Base-by-base conservation (phyloP, 352 stramenopile species). In the Blastocystis sp. region DNA sequence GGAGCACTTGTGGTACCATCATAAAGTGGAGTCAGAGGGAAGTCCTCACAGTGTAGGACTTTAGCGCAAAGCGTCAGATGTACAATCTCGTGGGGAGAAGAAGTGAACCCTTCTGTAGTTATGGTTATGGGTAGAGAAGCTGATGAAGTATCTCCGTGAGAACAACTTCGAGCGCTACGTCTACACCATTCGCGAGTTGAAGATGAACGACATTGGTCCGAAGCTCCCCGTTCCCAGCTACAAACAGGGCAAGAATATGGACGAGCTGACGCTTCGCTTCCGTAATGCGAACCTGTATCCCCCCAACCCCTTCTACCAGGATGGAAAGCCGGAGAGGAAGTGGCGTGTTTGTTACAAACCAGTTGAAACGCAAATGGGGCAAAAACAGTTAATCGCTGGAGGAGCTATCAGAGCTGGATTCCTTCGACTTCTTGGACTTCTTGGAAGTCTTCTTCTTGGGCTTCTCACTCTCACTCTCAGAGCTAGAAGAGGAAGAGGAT, bases 161-260 rank as follows among this genome's bases (percentile, higher is more conserved):
- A 88, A 76, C 38, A 88, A 88, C 52, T 88, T 88, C 45, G 78
- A 88, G 52, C 64, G 78, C 40, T 88, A 88, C 45, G 64, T 88
- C 11, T 88, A 79, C 56, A 88, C 78, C 28, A 88, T 88, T 62
- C 78, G 78, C 52, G 78, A 88, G 60, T 23, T 88, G 38, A 76
- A 76, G 67, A 79, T 88, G 67, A 88, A 88, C 67, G 78, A 88
- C 66, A 79, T 88, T 48, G 78, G 78, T 34, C 78, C 78, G n/a
- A 79, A 62, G 38, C 43, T 88, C 0, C 78, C 78, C 10, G 7
- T 88, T 34, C 78, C 78, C 14, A 88, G 45, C 64, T 88, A 88
- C 67, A 88, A 65, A 23, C 67, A 79, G 52, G 19, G 34, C 28
- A 69, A 60, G 34, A 48, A 65, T 14, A 64, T 62, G 45, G 40